A percentile compares a stretch with the other conserved stretches of the same genome.
Conservation (phyloP, 768 basidiomycete species). For the Leccinellum rugosiceps region DNA sequence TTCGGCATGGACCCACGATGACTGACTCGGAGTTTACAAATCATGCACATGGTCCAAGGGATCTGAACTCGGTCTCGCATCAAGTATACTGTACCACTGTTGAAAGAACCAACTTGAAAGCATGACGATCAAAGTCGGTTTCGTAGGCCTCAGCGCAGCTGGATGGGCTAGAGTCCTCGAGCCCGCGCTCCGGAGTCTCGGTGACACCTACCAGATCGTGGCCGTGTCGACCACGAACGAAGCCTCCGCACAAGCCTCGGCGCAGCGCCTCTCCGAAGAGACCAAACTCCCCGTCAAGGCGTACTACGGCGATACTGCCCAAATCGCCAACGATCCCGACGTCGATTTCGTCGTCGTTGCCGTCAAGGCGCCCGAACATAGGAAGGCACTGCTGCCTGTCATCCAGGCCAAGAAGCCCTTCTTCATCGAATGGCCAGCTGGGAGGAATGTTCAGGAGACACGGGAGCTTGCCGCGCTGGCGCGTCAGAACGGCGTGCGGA, state of each 20-base stretch:
- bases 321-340: slow-evolving; percentile 14
- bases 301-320: slow-evolving; percentile 9
- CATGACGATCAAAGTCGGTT: slow-evolving; percentile 8
- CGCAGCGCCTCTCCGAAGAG: slow-evolving; percentile 4
- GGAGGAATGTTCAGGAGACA: slow-evolving; percentile 8
- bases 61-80: neutral
- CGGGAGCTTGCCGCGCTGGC: slow-evolving; percentile 7
- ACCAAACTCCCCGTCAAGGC: slow-evolving; percentile 6
- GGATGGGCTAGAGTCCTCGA: slow-evolving; percentile 8
- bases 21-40: neutral
- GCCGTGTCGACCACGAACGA: slow-evolving; percentile 11
- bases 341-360: slow-evolving; percentile 13
- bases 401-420: slow-evolving; percentile 14
- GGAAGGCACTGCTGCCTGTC: slow-evolving; percentile 5
- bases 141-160: slow-evolving; percentile 5
- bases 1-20: neutral
- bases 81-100: neutral
- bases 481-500: slow-evolving; percentile 4
- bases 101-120: neutral
- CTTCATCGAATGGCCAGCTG: slow-evolving; percentile 13
- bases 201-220: slow-evolving; percentile 10
- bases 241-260: slow-evolving; percentile 5
- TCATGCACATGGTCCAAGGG: neutral
- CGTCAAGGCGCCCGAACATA: slow-evolving; percentile 9
- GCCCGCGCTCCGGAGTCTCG: slow-evolving; percentile 7